Evolutionary conservation across 352 stramenopile species (phyloP).

Genomic region (Thraustotheca clavata): DNA sequence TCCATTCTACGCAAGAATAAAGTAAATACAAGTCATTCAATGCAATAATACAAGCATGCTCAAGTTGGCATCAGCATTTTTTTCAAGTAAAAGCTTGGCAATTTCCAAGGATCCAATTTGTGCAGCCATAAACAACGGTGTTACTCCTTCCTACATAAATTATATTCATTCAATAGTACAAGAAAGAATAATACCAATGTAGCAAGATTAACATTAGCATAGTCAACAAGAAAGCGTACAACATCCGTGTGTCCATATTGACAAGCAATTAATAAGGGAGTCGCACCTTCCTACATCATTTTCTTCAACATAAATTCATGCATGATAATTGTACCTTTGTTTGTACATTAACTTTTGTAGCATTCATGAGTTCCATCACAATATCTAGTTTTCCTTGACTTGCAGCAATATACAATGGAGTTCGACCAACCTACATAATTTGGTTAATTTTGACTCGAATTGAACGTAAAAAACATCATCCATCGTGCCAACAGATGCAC

Average conservation of each 20-base stretch:
- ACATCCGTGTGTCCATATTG: slow-evolving; percentile 5
- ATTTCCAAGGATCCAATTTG: not conserved
- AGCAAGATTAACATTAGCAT: not conserved
- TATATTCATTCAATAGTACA: too few relatives aligned
- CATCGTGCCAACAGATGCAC: too few relatives aligned
- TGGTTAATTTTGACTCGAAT: too few relatives aligned
- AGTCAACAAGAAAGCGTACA: slow-evolving; percentile 7
- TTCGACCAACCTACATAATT: not conserved
- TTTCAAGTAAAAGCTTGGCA: not conserved
- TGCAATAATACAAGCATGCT: not conserved
- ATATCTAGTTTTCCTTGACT: not conserved
- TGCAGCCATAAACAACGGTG: not conserved
- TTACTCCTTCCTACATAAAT: slow-evolving; percentile 2
- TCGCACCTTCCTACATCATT: not conserved
- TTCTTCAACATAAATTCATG: too few relatives aligned
- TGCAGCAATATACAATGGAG: slow-evolving; percentile 4
- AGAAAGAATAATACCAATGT: too few relatives aligned
- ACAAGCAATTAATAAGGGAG: not conserved
- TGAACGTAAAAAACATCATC: too few relatives aligned
- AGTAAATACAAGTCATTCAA: not conserved
- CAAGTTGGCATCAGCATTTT: not conserved
- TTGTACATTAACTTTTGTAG: not conserved
- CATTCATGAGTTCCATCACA: not conserved
- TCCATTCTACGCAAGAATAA: not conserved
- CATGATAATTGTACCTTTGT: not conserved